Base-by-base conservation (phyloP, 2,329 filamentous ascomycete genomes). In the Plenodomus tracheiphilus region DNA sequence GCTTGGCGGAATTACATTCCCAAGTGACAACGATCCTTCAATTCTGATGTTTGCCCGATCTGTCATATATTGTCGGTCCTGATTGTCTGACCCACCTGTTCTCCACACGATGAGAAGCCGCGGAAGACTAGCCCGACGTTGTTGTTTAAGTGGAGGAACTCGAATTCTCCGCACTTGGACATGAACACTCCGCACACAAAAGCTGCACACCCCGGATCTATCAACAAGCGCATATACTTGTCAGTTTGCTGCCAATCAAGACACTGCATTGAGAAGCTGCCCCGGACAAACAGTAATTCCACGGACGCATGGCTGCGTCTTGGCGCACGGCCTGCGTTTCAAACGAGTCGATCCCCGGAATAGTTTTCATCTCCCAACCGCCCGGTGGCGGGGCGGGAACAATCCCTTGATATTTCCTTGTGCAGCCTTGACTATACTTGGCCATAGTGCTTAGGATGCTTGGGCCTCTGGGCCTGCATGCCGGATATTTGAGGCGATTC, bases 391-490 rank as follows among this genome's bases (percentile, higher is more conserved):
- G 36, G 37, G 38, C 43, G 19, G 39, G 19, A n/a, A 6, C 37
- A n/a, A 16, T 20, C 9, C 34, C 37, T n/a, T 35, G 47, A 36
- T 15, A 15, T 39, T 21, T 34, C n/a, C 49, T 51, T 52, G 40
- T 22, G 28, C 30, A 47, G 43, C 39, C 54, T 59, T 50, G 51
- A 47, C 48, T 53, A 42, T 37, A 46, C 58, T 61, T 59, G 48
- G 58, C 56, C 30, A 39, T 51, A 53, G 51, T 59, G 58, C 58
- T 59, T 61, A 43, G 42, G 10, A 21, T 47, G 58, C 53, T 61
- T 59, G 37, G 37, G 30, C 43, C 28, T 32, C 28, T 53, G 45
- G 40, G 43, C 43, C 41, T 39, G 28, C 28, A 41, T 39, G 42
- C 39, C 39, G 47, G 39, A 41, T 40, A 8, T 20, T 43, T 20